These are phyloP conservation scores for Candida arabinofermentans DNA, from an alignment of 805 yeast genomes.

Conservation along the genomic window DNA sequence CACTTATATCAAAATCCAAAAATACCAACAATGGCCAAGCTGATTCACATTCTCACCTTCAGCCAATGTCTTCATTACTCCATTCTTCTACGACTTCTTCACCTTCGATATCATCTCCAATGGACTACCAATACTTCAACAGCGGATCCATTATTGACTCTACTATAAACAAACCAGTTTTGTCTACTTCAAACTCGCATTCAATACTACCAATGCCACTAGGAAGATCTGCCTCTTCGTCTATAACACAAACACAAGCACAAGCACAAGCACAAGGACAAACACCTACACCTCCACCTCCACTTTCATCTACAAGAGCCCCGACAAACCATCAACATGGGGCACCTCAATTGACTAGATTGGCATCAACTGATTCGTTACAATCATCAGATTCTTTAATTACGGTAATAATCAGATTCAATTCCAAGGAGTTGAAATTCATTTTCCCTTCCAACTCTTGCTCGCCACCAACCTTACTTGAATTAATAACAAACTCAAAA, in stretches of 20 bases:
- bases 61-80: conserved; percentile 4
- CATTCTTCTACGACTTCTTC: conserved; percentile 4
- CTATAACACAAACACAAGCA: conserved; percentile 1
- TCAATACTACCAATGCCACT: conserved; percentile 5
- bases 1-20: conserved; percentile 44
- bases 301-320: conserved; percentile 3
- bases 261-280: not conserved
- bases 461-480: conserved; percentile 77
- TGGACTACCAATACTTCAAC: conserved; percentile 6
- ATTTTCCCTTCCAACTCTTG: conserved; percentile 59
- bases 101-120: conserved; percentile 5
- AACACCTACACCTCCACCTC: conserved; percentile 6
- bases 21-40: not conserved
- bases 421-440: conserved; percentile 55
- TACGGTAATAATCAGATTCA: conserved; percentile 46
- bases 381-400: conserved; percentile 22
- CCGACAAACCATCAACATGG: not conserved
- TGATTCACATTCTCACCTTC: not conserved
- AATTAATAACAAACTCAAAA: conserved; percentile 74
- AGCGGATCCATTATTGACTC: conserved; percentile 15
- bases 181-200: conserved; percentile 4
- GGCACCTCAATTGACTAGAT: not conserved
- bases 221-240: conserved; percentile 4
- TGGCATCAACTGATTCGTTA: not conserved
- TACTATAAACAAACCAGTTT: conserved; percentile 13